These are phyloP conservation scores for Sporothrix brasiliensis DNA, from an alignment of 2,329 filamentous ascomycete genomes.

Conservation along the genomic window DNA sequence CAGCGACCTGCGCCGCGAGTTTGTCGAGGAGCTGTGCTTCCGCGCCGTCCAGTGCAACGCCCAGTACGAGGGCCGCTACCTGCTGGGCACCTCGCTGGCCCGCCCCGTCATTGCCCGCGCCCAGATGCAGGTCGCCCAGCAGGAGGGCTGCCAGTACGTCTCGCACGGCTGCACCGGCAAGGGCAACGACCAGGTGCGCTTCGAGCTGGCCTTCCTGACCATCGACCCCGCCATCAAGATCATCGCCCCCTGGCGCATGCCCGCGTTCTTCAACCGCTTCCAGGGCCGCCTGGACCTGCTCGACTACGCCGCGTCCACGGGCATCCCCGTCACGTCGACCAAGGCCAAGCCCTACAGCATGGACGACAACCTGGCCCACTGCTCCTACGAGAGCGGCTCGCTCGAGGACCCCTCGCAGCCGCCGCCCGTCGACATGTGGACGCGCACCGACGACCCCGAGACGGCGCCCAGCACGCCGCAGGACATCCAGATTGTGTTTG, in stretches of 20 bases:
- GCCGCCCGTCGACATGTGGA: conserved; percentile 80
- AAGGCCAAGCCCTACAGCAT: conserved; percentile 71
- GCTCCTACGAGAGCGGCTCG: conserved; percentile 69
- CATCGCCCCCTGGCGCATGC: conserved; percentile 74
- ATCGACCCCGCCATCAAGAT: conserved; percentile 66
- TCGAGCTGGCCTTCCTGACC: conserved; percentile 50
- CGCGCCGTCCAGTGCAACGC: conserved; percentile 75
- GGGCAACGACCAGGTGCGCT: conserved; percentile 45
- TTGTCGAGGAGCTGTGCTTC: conserved; percentile 80
- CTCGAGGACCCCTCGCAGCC: conserved; percentile 67
- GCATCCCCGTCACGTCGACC: conserved; percentile 72
- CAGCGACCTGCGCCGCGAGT: conserved; percentile 70
- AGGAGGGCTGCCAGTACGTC: conserved; percentile 51
- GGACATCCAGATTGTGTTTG: conserved; percentile 72
- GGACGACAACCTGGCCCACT: conserved; percentile 60
- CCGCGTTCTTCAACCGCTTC: conserved; percentile 71
- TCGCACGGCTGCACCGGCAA: conserved; percentile 59
- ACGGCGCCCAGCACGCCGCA: conserved; percentile 71
- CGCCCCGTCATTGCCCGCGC: conserved; percentile 70
- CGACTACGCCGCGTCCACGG: conserved; percentile 67
- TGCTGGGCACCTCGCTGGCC: conserved; percentile 63
- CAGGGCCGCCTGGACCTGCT: conserved; percentile 72
- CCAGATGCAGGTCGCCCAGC: conserved; percentile 64
- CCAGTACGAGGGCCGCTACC: conserved; percentile 63
- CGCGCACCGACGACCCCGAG: conserved; percentile 67